These are phyloP conservation scores for Ascomycota sp. DNA, from an alignment of 2,329 filamentous ascomycete genomes.

Conservation along the genomic window DNA sequence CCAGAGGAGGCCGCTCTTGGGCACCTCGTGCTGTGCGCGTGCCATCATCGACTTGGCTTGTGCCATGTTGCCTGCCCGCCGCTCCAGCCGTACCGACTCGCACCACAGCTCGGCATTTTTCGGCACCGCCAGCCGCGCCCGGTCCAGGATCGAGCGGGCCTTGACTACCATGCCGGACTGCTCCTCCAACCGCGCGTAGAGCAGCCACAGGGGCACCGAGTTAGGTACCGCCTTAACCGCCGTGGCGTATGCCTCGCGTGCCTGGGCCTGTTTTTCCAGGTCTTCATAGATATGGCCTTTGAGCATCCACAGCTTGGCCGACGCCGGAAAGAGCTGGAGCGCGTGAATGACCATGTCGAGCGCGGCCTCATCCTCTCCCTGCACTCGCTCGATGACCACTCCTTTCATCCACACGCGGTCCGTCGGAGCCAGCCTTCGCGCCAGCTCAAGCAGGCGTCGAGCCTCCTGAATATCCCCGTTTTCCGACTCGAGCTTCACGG, in stretches of 20 bases:
- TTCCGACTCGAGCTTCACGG: constrained; percentile 89
- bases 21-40: constrained; percentile 76
- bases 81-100: constrained; percentile 84
- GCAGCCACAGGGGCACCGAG: constrained; percentile 73
- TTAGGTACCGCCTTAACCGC: constrained; percentile 74
- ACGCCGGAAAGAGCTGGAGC: constrained; percentile 65
- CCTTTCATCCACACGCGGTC: constrained; percentile 96
- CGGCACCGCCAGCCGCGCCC: constrained; percentile 70
- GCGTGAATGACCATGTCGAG: constrained; percentile 76
- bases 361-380: constrained; percentile 59
- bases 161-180: constrained; percentile 67
- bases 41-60: constrained; percentile 91
- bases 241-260: constrained; percentile 72
- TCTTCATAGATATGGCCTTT: constrained; percentile 95
- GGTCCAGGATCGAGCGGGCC: constrained; percentile 81
- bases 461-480: constrained; percentile 68
- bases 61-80: constrained; percentile 59
- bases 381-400: constrained; percentile 76
- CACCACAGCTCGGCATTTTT: constrained; percentile 74
- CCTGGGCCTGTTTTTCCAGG: constrained; percentile 58
- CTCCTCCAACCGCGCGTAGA: constrained; percentile 79
- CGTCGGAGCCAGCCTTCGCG: constrained; percentile 74
- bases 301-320: constrained; percentile 91
- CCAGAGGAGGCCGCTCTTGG: constrained; percentile 75
- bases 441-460: constrained; percentile 58